Evolutionary conservation across 495 filamentous ascomycete species (phyloP).

Genomic region (Elasticomyces elasticus): DNA sequence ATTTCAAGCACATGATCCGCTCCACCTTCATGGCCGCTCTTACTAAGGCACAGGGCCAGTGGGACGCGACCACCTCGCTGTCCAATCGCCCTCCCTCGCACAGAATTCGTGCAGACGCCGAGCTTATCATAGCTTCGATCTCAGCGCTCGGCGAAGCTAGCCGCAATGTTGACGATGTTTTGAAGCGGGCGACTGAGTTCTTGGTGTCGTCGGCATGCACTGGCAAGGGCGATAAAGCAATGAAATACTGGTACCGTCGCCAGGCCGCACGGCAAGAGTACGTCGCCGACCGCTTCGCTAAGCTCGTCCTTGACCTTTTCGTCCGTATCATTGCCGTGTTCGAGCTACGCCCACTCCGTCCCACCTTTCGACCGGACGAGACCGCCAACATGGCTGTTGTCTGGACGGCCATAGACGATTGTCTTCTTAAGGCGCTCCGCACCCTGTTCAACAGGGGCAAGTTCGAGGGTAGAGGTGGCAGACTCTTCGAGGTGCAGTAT

Average conservation of each 20-base stretch:
- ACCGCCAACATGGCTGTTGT: not conserved
- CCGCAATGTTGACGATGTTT: not conserved
- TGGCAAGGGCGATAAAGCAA: not conserved
- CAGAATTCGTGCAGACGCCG: not conserved
- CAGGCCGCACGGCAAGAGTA: not conserved
- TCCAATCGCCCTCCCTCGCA: not conserved
- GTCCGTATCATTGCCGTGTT: not conserved
- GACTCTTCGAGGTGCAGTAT: not conserved
- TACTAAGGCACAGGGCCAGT: not conserved
- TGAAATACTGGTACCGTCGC: not conserved
- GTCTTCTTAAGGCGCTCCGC: not conserved
- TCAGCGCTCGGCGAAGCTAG: not conserved
- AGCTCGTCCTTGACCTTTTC: not conserved
- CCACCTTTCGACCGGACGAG: not conserved
- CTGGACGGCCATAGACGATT: not conserved
- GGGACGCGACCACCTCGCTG: not conserved
- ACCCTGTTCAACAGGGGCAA: not conserved
- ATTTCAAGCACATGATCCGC: constrained; percentile 6
- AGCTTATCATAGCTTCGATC: not conserved
- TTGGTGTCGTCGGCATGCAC: not conserved
- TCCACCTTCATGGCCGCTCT: not conserved
- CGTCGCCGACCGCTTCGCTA: constrained; percentile 4
- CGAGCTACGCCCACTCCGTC: not conserved
- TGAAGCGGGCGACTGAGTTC: not conserved
- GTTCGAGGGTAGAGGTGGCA: not conserved